Base-by-base conservation (phyloP, 2,329 filamentous ascomycete genomes). In the Pseudocercospora eumusae region DNA sequence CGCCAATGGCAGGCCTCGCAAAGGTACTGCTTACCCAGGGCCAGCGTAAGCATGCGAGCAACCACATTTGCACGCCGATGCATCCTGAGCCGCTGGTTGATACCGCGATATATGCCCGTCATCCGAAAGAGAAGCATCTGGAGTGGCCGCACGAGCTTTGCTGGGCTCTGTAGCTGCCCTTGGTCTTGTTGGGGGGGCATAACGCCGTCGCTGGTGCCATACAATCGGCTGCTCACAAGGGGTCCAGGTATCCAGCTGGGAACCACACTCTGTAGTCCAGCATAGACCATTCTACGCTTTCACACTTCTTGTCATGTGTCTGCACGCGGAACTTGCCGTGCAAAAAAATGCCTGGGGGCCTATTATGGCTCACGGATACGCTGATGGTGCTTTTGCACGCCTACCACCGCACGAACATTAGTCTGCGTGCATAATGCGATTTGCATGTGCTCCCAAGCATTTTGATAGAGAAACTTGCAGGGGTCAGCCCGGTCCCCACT, bases 1-100 rank as follows among this genome's bases (percentile, higher is more conserved):
- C 4, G 27, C 52, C 52, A 54, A 40, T 54, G 52, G 31, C 52
- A 54, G 27, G 52, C 20, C 20, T 25, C 44, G 20, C 28, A 28
- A 27, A 47, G 47, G 47, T 25, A 52, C 6, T 52, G 25, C 3
- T 10, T 54, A 28, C 18, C 52, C 52, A 33, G 23, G 40, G 18
- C 27, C 52, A 36, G 52, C 40, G 52, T 10, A 40, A 40, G 15
- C 28, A 40, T 18, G 28, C 18, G 52, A 23, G 52, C 52, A 54
- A 54, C 52, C 28, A 54, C 28, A 18, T 36, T 40, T 20, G 28
- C 52, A 40, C 1, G n/a, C 15, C 9, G 27, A 28, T 52, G 47
- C 25, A 52, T 25, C 23, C 11, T 23, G 21, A n/a, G 47, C 25
- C 2, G 20, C 2, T 25, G 25, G 25, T 28, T 23, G 15, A 28